Evolutionary conservation across 2,329 filamentous ascomycete genomes (phyloP), one percentile per base, ranked within the genome.

Genomic region (Alternaria sp.): DNA sequence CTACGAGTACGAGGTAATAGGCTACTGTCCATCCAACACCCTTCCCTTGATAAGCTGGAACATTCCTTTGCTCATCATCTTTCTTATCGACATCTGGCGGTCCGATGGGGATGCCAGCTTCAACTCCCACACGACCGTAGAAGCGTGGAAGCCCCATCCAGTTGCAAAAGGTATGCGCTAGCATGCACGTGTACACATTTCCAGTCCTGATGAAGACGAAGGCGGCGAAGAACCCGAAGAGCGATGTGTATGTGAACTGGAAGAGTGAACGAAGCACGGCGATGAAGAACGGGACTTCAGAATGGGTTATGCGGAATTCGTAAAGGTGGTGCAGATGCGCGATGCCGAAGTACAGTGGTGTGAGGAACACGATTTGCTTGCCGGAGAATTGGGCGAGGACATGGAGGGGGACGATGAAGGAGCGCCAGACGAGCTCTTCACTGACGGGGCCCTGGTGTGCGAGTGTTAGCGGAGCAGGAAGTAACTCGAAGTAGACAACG

Each of bases 301-400:
- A 92, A 70, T 96, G 88, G 1, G 91, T 92, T 58, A 96, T 83
- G 57, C 91, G 87, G 79, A 96, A 97, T 80, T 98, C 95, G 81
- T 97, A 96, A 77, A 96, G 93, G 80, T 99, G 95, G 80, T 99
- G 94, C 48, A 96, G 80, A 80, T 99, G 95, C 7, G 95, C 94
- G 44, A 97, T 88, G 52, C 94, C 94, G 75, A 98, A 98, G 77
- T 97, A 90, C 11, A 97, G 82, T 7, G 94, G 94, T 1, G 92
- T 92, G 11, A 92, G 81, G 80, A 96, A 93, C 72, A 96, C 87
- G 65, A 92, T 93, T 41, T 82, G 81, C 3, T 71, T 76, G 3
- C 74, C 75, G 4, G 78, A 75, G 62, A 78, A 43, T 85, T 83
- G 51, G 20, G 93, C 89, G 51, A 93, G 82, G 30, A 97, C 81